Conservation (phyloP, 2,329 filamentous ascomycete species). For the Delphinella strobiligena region DNA sequence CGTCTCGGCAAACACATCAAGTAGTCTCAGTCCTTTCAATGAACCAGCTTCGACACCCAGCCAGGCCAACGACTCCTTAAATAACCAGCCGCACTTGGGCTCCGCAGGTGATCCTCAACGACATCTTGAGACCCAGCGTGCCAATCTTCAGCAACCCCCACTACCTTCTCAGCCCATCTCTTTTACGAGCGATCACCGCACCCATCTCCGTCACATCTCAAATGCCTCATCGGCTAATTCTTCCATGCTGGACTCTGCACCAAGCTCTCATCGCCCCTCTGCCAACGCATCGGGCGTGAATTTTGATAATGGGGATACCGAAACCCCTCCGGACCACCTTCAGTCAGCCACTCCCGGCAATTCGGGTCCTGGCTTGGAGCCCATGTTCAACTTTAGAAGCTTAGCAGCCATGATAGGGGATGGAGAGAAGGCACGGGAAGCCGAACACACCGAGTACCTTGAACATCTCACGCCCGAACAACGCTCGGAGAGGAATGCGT, state of each 20-base stretch:
- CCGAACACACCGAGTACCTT: slow-evolving; percentile 29
- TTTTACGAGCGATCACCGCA: slow-evolving; percentile 12
- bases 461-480: slow-evolving; percentile 7
- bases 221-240: slow-evolving; percentile 77
- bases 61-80: slow-evolving; percentile 11
- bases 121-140: slow-evolving; percentile 34
- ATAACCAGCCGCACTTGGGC: slow-evolving; percentile 20
- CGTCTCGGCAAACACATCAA: slow-evolving; percentile 22
- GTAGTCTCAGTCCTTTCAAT: slow-evolving; percentile 28
- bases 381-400: slow-evolving; percentile 86
- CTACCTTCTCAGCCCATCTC: slow-evolving; percentile 14
- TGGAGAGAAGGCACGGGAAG: slow-evolving; percentile 36
- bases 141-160: slow-evolving; percentile 22
- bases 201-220: slow-evolving; percentile 59
- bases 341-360: slow-evolving; percentile 30
- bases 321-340: slow-evolving; percentile 1
- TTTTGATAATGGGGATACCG: slow-evolving; percentile 5
- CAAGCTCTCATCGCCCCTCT: slow-evolving; percentile 26
- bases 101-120: slow-evolving; percentile 28
- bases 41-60: slow-evolving; percentile 33
- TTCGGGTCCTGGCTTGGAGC: slow-evolving; percentile 49
- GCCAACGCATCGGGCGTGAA: slow-evolving; percentile 2
- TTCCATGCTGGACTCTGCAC: slow-evolving; percentile 57
- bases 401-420: slow-evolving; percentile 72
- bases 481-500: neutral